Conservation (phyloP, 176 grass and related monocot species). For the Eleusine coracana region DNA sequence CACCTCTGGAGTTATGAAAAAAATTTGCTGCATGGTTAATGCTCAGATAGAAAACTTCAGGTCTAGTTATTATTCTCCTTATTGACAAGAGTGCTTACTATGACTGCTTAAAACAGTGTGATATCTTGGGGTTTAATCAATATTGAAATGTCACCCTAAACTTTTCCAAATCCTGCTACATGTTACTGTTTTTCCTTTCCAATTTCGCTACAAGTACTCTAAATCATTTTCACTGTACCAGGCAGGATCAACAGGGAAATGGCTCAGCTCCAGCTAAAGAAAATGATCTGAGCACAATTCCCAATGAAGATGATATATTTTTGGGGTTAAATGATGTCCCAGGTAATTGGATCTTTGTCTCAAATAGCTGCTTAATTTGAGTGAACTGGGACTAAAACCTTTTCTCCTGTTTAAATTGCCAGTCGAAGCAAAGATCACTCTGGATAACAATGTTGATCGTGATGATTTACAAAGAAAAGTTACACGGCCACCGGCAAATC, state of each 20-base stretch:
- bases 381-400: conserved; percentile 16
- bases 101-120: not conserved
- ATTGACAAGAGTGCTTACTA: not conserved
- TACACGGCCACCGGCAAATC: conserved; percentile 81
- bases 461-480: conserved; percentile 56
- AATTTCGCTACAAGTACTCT: conserved; percentile 5
- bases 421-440: conserved; percentile 73
- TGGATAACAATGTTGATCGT: conserved; percentile 59
- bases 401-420: conserved; percentile 35
- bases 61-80: not conserved
- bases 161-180: not conserved
- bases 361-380: conserved; percentile 24
- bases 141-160: not conserved
- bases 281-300: conserved; percentile 46
- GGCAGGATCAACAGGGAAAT: conserved; percentile 83
- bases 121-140: not conserved
- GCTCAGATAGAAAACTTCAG: not conserved
- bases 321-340: conserved; percentile 87
- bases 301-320: conserved; percentile 68
- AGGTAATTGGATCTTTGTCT: conserved; percentile 49
- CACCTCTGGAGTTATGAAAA: not conserved
- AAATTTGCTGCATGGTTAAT: not conserved
- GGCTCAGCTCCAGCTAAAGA: conserved; percentile 53
- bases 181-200: conserved; percentile 12
- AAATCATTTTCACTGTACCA: conserved; percentile 42